phyloP scores from a whole-genome alignment of 176 grass and related monocot species.

The Rhynchospora breviuscula region DNA sequence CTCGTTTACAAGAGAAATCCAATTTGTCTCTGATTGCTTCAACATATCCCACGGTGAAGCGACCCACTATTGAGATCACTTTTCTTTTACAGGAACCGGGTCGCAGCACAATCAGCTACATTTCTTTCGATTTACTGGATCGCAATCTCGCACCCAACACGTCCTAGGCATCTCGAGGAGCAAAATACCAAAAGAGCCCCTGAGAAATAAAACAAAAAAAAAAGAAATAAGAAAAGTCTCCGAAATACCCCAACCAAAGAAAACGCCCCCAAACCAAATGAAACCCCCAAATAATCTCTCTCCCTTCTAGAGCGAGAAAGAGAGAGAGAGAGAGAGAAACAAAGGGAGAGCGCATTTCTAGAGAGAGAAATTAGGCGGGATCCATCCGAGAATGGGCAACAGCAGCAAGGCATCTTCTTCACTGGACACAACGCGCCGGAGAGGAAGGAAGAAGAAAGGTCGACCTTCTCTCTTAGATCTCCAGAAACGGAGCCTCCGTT shows the following conservation, averaged over 20 bases:
- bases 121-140: not conserved
- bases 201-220: not conserved
- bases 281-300: slow-evolving; percentile 38
- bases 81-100: not conserved
- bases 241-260: slow-evolving; percentile 25
- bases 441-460: slow-evolving; percentile 81
- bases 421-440: slow-evolving; percentile 20
- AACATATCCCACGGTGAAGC: not conserved
- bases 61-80: not conserved
- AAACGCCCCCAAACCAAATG: slow-evolving; percentile 26
- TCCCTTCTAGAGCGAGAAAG: not conserved
- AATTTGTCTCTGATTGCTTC: not conserved
- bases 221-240: slow-evolving; percentile 14
- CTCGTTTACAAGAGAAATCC: not conserved
- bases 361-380: slow-evolving; percentile 2
- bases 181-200: not conserved
- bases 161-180: not conserved
- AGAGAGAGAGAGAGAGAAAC: not conserved
- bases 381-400: slow-evolving; percentile 53
- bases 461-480: slow-evolving; percentile 88
- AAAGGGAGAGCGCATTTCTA: not conserved
- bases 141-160: not conserved
- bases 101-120: not conserved
- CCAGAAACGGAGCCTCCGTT: slow-evolving; percentile 61
- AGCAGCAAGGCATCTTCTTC: slow-evolving; percentile 53